These are phyloP conservation scores for Rhodotorula paludigena DNA, from an alignment of 768 basidiomycete species.

Conservation along the genomic window DNA sequence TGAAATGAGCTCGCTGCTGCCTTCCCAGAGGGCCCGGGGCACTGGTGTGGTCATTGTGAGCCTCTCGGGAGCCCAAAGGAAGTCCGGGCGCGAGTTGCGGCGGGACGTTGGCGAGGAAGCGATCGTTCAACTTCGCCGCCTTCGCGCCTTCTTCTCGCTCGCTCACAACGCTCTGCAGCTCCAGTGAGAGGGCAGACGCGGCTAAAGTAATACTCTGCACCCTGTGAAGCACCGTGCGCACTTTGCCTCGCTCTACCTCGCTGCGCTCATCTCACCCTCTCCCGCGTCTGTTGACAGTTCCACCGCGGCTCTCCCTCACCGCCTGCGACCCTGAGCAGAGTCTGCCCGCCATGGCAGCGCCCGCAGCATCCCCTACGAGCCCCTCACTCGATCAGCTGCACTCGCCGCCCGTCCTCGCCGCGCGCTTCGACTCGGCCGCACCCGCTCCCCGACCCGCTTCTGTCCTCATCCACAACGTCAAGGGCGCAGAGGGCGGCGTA, in stretches of 20 bases:
- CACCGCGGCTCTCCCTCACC: background rate
- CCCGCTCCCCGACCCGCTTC: conserved; percentile 1
- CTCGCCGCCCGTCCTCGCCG: background rate
- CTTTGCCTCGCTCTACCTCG: too few relatives aligned
- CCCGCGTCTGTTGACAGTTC: too few relatives aligned
- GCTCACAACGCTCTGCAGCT: background rate
- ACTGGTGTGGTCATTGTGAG: too few relatives aligned
- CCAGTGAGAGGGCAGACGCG: too few relatives aligned
- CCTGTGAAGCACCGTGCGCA: too few relatives aligned
- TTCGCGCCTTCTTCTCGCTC: background rate
- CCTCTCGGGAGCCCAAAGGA: too few relatives aligned
- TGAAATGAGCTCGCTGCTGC: too few relatives aligned
- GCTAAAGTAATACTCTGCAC: too few relatives aligned
- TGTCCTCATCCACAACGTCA: conserved; percentile 15
- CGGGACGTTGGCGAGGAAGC: background rate
- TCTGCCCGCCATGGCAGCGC: background rate
- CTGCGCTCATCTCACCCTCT: too few relatives aligned
- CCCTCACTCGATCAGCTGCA: background rate
- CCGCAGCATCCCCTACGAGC: background rate
- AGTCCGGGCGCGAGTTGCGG: too few relatives aligned
- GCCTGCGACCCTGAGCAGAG: background rate
- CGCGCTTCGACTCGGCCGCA: background rate
- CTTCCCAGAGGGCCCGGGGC: too few relatives aligned
- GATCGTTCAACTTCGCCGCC: background rate
- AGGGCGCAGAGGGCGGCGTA: conserved; percentile 32